phyloP scores from a whole-genome alignment of 2,329 filamentous ascomycete genomes.

The Myriosclerotinia scirpicola region DNA sequence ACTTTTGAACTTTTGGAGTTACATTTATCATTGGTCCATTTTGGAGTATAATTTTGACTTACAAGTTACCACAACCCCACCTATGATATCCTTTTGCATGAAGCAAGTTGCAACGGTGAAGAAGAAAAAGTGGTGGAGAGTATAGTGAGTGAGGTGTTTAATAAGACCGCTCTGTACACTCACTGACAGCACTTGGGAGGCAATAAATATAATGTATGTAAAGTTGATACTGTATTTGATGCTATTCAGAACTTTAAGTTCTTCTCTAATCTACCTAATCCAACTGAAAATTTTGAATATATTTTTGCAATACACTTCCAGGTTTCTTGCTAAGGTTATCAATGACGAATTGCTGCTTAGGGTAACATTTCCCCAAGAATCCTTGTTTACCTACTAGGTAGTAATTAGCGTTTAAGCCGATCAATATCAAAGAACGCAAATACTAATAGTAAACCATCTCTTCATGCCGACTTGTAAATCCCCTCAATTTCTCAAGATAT shows the following conservation, averaged over 20 bases:
- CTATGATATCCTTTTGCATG: neutral
- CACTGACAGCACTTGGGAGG: neutral
- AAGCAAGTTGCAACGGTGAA: constrained; percentile 6
- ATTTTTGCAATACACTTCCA: neutral
- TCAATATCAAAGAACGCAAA: constrained; percentile 18
- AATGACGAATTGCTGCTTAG: constrained; percentile 25
- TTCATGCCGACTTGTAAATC: constrained; percentile 8
- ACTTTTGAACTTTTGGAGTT: no score
- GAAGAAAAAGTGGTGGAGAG: neutral
- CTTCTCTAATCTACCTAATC: no score
- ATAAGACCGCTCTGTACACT: neutral
- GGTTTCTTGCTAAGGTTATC: constrained; percentile 7
- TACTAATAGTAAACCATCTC: neutral
- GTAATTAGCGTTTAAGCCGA: constrained; percentile 9
- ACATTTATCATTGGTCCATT: no score
- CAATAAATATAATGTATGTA: no score
- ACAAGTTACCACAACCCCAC: no score
- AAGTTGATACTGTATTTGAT: no score
- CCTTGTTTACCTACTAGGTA: neutral
- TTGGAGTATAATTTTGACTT: no score
- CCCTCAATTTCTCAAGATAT: constrained; percentile 8
- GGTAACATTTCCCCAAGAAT: constrained; percentile 4
- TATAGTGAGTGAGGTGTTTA: neutral
- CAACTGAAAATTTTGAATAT: neutral
- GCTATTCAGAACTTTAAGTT: no score